A percentile compares a stretch with the other conserved stretches of the same genome.
Evolutionary conservation across 179 eudicot genomes (phyloP).

Genomic region (Amaranthus tricolor): DNA sequence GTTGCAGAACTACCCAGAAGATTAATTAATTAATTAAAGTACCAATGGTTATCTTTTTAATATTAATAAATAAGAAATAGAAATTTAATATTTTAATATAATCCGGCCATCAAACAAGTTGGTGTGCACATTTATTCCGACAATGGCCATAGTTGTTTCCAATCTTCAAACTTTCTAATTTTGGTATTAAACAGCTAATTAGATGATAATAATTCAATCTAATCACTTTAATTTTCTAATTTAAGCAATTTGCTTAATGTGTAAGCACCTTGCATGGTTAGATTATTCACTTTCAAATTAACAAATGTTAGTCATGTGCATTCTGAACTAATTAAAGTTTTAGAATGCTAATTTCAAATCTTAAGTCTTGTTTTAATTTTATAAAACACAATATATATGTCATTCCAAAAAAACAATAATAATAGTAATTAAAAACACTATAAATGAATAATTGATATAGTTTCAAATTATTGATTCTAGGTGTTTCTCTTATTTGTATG

Average conservation of each 20-base stretch:
- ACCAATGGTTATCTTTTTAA: neutral
- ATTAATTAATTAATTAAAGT: neutral
- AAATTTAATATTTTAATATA: too few relatives aligned
- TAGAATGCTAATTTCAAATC: neutral
- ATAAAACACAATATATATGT: too few relatives aligned
- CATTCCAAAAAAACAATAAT: too few relatives aligned
- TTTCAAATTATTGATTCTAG: too few relatives aligned
- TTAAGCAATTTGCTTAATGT: constrained; percentile 2
- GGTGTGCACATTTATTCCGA: constrained; percentile 27
- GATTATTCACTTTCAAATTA: constrained; percentile 2
- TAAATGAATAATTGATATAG: too few relatives aligned
- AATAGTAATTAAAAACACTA: too few relatives aligned
- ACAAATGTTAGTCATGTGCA: constrained; percentile 17
- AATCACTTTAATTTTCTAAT: neutral
- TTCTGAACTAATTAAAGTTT: neutral
- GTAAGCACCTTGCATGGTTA: constrained; percentile 7
- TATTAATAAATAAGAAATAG: neutral
- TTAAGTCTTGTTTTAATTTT: too few relatives aligned
- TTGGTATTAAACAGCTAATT: constrained; percentile 21
- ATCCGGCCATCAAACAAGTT: neutral
- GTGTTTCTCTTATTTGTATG: too few relatives aligned
- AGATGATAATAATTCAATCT: neutral
- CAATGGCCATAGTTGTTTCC: constrained; percentile 25
- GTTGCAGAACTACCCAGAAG: neutral
- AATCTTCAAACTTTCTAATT: constrained; percentile 32